Percentiles rank a stretch among this genome's conserved stretches.
phyloP scores from a whole-genome alignment of 371 early-diverging fungal genomes.

The Batrachochytrium dendrobatidis region DNA sequence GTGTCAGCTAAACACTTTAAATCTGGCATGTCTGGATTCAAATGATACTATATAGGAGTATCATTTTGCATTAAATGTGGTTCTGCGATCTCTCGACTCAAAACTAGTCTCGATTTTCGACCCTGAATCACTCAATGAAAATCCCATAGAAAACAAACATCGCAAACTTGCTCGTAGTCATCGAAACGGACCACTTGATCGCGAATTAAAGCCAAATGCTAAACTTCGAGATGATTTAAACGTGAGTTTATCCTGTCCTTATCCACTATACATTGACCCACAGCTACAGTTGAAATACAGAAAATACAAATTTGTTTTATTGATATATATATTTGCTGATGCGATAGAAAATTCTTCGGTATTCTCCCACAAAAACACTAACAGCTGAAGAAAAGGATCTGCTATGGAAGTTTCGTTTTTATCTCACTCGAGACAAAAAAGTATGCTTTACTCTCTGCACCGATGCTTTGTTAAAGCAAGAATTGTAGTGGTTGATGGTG shows the following conservation, averaged over 20 bases:
- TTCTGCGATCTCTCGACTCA: slow-evolving; percentile 17
- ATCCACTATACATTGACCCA: slow-evolving; percentile 8
- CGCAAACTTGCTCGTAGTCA: slow-evolving; percentile 85
- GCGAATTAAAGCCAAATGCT: slow-evolving; percentile 91
- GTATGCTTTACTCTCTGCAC: slow-evolving; percentile 26
- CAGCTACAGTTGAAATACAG: too few relatives aligned
- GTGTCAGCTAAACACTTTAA: not conserved
- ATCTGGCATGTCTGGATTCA: not conserved
- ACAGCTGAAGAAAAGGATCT: slow-evolving; percentile 84
- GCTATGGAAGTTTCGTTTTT: slow-evolving; percentile 94
- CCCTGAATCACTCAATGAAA: slow-evolving; percentile 40
- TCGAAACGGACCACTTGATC: slow-evolving; percentile 80
- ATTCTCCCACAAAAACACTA: slow-evolving; percentile 80
- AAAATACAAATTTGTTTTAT: too few relatives aligned
- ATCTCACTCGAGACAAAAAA: slow-evolving; percentile 80
- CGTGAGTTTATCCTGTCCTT: slow-evolving; percentile 37
- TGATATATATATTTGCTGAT: too few relatives aligned
- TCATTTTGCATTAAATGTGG: slow-evolving; percentile 16
- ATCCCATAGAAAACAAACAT: slow-evolving; percentile 94
- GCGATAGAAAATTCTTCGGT: slow-evolving; percentile 74
- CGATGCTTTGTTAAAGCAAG: not conserved
- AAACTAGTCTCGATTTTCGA: slow-evolving; percentile 28
- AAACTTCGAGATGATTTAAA: slow-evolving; percentile 88
- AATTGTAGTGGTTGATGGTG: slow-evolving; percentile 14
- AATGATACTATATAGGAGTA: slow-evolving; percentile 26